Percentiles rank a stretch among this genome's conserved stretches.
Conservation (phyloP, 2,329 filamentous ascomycete species). For the Trichoderma oligosporum region DNA sequence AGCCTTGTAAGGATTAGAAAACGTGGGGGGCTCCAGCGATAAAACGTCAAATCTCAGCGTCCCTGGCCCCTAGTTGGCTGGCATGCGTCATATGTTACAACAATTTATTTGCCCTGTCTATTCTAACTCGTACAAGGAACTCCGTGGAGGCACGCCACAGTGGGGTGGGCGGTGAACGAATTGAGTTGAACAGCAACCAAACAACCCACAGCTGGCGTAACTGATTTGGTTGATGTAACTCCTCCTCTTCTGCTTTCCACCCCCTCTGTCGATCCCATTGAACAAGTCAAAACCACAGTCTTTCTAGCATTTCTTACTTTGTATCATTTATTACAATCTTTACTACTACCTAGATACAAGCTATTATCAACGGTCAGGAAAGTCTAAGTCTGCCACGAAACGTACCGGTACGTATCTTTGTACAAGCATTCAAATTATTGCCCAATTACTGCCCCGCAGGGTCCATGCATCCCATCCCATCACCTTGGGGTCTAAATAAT, state of each 20-base stretch:
- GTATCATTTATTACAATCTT: slow-evolving; percentile 9
- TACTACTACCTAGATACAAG: not conserved
- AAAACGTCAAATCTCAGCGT: not conserved
- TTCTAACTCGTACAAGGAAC: not conserved
- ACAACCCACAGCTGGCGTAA: slow-evolving; percentile 13
- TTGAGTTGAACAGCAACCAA: not conserved
- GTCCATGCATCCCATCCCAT: slow-evolving; percentile 10
- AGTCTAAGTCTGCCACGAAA: not conserved
- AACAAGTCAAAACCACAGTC: not conserved
- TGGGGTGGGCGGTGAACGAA: slow-evolving; percentile 18
- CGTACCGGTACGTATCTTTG: slow-evolving; percentile 10
- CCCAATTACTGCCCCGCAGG: slow-evolving; percentile 14
- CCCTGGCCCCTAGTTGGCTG: slow-evolving; percentile 9
- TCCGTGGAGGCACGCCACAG: slow-evolving; percentile 14
- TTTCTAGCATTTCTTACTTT: not conserved
- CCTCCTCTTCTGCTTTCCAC: not conserved
- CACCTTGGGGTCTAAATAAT: not conserved
- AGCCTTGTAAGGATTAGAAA: slow-evolving; percentile 3
- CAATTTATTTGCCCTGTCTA: no score
- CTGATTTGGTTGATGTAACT: slow-evolving; percentile 13
- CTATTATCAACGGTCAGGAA: not conserved
- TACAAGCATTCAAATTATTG: no score
- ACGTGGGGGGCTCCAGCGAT: slow-evolving; percentile 11
- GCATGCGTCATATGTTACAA: slow-evolving; percentile 19
- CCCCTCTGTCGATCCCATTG: slow-evolving; percentile 11